These are phyloP conservation scores for Alternaria infectoria DNA, from an alignment of 2,329 filamentous ascomycete genomes.

Conservation along the genomic window DNA sequence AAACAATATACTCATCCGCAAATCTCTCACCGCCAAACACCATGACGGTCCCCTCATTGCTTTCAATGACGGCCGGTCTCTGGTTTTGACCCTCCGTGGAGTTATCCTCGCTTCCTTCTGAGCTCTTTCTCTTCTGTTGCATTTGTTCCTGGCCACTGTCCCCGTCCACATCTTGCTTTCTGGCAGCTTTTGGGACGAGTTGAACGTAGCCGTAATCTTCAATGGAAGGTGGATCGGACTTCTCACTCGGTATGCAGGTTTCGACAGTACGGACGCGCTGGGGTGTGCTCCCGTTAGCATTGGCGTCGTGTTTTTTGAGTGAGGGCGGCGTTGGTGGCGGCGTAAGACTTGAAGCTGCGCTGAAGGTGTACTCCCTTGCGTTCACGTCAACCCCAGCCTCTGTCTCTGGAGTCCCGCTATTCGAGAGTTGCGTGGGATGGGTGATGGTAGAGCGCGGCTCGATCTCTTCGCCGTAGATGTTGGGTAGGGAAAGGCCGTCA, in stretches of 20 bases:
- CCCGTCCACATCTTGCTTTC: not conserved
- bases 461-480: conserved; percentile 16
- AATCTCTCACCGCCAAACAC: not conserved
- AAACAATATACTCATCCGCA: not conserved
- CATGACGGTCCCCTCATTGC: not conserved
- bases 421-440: too few relatives aligned
- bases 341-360: not conserved
- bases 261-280: not conserved
- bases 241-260: not conserved
- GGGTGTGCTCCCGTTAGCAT: not conserved
- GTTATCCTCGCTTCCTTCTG: not conserved
- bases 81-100: accelerated
- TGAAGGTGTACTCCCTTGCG: not conserved
- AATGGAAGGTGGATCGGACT: not conserved
- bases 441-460: not conserved
- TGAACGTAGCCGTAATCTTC: conserved; percentile 3
- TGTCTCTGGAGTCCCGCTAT: not conserved
- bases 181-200: not conserved
- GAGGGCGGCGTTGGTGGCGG: not conserved
- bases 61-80: not conserved
- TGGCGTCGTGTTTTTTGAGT: too few relatives aligned
- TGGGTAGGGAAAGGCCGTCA: conserved; percentile 4
- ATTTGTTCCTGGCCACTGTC: not conserved
- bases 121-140: not conserved
- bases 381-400: too few relatives aligned